Percentiles rank a stretch among this genome's conserved stretches.
phyloP scores from a whole-genome alignment of 2,329 filamentous ascomycete species.

The Trichoderma sp. region DNA sequence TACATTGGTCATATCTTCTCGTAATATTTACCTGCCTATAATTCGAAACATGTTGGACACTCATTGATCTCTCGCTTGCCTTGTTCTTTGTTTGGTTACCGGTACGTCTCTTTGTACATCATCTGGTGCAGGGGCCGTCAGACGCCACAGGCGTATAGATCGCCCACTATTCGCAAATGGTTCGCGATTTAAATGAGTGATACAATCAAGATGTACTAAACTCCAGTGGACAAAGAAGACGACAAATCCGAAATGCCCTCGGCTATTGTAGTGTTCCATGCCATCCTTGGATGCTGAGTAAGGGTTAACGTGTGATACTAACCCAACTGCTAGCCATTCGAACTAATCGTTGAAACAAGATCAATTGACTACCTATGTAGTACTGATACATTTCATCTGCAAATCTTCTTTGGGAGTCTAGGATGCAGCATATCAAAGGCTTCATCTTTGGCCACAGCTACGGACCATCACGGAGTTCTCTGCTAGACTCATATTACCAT shows the following conservation, averaged over 20 bases:
- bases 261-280: not conserved
- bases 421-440: not conserved
- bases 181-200: not conserved
- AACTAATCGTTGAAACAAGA: not conserved
- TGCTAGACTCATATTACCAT: not conserved
- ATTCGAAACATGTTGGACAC: not conserved
- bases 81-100: not conserved
- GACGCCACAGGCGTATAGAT: constrained; percentile 9
- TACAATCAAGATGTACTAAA: not conserved
- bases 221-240: not conserved
- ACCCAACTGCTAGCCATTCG: not conserved
- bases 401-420: not conserved
- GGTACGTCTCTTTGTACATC: not conserved
- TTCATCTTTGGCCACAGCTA: not conserved
- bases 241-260: not conserved
- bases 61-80: not conserved
- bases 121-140: not conserved
- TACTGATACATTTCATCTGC: not conserved
- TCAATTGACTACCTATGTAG: not conserved
- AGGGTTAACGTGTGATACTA: not conserved
- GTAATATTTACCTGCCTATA: not conserved
- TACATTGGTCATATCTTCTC: not conserved
- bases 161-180: not conserved
- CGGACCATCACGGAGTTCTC: not conserved
- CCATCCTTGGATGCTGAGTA: not conserved